A percentile compares a stretch with the other conserved stretches of the same genome.
Evolutionary conservation across 192 early-diverging fungal genomes (phyloP).

Genomic region (Mortierella hygrophila): DNA sequence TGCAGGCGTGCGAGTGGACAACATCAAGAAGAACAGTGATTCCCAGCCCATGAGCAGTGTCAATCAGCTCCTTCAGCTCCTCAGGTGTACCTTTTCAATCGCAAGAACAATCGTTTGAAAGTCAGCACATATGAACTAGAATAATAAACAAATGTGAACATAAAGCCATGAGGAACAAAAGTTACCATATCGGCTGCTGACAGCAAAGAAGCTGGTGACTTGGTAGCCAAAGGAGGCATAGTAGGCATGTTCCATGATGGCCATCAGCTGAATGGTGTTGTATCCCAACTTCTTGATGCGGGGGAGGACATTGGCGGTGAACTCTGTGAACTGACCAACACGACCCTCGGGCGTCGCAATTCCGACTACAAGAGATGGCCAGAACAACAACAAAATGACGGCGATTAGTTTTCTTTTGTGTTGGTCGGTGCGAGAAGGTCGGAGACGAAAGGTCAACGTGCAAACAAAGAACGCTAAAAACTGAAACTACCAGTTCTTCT

Average conservation of each 20-base stretch:
- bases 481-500: background rate
- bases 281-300: slow-evolving; percentile 88
- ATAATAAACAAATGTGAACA: background rate
- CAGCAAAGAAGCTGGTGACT: slow-evolving; percentile 97
- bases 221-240: slow-evolving; percentile 99
- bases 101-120: background rate
- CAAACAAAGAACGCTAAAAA: background rate
- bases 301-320: slow-evolving; percentile 87
- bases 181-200: slow-evolving; percentile 87
- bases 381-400: background rate
- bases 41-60: slow-evolving; percentile 91
- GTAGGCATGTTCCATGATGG: slow-evolving; percentile 99
- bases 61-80: slow-evolving; percentile 91
- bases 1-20: slow-evolving; percentile 96
- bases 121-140: background rate
- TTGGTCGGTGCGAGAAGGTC: background rate
- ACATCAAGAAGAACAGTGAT: slow-evolving; percentile 92
- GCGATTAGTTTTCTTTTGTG: background rate
- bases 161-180: background rate
- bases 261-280: slow-evolving; percentile 90
- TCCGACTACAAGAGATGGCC: slow-evolving; percentile 73
- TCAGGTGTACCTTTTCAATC: slow-evolving; percentile 77
- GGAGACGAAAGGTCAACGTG: background rate
- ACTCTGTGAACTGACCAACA: slow-evolving; percentile 92
- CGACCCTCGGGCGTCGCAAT: slow-evolving; percentile 89